Base-by-base conservation (phyloP, 768 basidiomycete species). In the Pisolithus albus region DNA sequence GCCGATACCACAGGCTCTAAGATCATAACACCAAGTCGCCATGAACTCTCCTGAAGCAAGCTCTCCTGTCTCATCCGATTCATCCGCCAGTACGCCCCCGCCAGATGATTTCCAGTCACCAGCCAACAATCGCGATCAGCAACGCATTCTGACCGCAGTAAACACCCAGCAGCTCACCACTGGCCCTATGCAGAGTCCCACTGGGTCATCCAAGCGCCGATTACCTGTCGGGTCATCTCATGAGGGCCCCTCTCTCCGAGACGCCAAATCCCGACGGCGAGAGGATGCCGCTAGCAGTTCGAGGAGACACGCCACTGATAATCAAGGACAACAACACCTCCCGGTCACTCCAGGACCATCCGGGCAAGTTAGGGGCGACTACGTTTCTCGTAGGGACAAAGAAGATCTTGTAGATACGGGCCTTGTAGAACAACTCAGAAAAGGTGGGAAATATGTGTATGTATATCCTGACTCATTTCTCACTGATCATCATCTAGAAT, bases 361-460 rank as follows among this genome's bases (percentile, higher is more conserved):
- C 9, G 53, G 57, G 42, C 58, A 65, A 53, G 61, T 63, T 26
- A 65, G 61, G 46, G 66, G 66, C 38, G 74, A 77, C 37, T 65
- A 65, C 34, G 64, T 66, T 18, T 66, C 64, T n/a, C 78, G 74
- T 61, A 66, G 76, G 51, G 79, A 82, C 48, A 81, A 79, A 55
- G 79, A 80, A 40, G 80, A 82, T 18, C 66, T 82, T 47, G 66
- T 81, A 47, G 80, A 82, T 62, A 56, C 63, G 36, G 57, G 67
- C 47, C 51, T 79, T 19, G 78, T 80, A 28, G 80, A 82, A 13
- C 72, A 69, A 54, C 63, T 82, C 46, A 75, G 80, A 59, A 80
- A 79, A 72, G 80, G 80, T 78, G 51, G 24, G 68, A 58, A 13
- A 42, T 11, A 3, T 16, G 34, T 21, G n/a, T 26, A 23, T 10